These are phyloP conservation scores for Kluyveromyces lactis DNA, from an alignment of 805 yeast species.

Conservation along the genomic window DNA sequence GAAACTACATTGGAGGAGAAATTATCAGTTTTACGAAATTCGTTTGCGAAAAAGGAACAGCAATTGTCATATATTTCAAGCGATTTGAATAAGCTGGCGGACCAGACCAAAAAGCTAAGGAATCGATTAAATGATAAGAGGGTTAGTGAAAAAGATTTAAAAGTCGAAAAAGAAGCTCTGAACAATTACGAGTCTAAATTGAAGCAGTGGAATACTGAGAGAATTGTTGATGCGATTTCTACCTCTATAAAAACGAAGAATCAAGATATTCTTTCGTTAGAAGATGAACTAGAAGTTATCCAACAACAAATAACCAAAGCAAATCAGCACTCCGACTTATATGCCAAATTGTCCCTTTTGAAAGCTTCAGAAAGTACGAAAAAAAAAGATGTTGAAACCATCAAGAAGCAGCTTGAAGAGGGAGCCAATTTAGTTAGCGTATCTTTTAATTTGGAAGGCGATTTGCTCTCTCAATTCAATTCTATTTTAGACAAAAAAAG, in stretches of 20 bases:
- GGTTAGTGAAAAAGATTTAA: conserved; percentile 40
- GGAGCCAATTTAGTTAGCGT: neutral
- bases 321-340: conserved; percentile 49
- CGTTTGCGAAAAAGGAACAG: conserved; percentile 25
- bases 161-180: conserved; percentile 37
- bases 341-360: conserved; percentile 42
- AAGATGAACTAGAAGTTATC: conserved; percentile 43
- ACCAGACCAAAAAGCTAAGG: conserved; percentile 33
- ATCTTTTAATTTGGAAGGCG: neutral
- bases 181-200: conserved; percentile 32
- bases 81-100: conserved; percentile 33
- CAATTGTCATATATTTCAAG: conserved; percentile 38
- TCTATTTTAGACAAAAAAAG: neutral
- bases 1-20: conserved; percentile 9
- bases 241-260: conserved; percentile 33
- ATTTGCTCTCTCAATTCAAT: neutral
- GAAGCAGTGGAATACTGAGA: conserved; percentile 21
- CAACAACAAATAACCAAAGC: conserved; percentile 42
- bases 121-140: conserved; percentile 32
- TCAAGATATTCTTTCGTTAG: conserved; percentile 29
- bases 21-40: conserved; percentile 14
- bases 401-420: neutral
- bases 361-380: conserved; percentile 17
- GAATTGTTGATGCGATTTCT: conserved; percentile 25
- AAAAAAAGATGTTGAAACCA: conserved; percentile 3